Conservation (phyloP, 1,139 yeast species). For the Protomyces inouyei region DNA sequence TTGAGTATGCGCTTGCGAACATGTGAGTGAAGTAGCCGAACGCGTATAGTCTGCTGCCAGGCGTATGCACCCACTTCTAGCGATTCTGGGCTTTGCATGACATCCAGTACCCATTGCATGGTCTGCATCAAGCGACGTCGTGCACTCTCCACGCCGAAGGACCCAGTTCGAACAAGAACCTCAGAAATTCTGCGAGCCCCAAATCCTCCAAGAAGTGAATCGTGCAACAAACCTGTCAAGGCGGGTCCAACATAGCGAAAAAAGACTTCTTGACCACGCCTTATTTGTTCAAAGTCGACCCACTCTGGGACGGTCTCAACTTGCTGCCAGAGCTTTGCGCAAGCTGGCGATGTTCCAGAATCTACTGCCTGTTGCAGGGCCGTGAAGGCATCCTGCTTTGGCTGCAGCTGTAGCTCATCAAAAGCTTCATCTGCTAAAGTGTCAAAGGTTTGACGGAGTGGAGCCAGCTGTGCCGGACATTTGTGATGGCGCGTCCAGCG, state of each 20-base stretch:
- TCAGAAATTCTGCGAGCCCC: constrained; percentile 22
- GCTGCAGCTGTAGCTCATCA: constrained; percentile 5
- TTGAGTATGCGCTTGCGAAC: constrained; percentile 14
- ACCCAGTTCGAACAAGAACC: constrained; percentile 24
- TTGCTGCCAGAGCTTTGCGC: constrained; percentile 8
- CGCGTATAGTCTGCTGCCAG: constrained; percentile 23
- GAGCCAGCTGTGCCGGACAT: constrained; percentile 10
- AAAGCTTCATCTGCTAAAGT: constrained; percentile 13
- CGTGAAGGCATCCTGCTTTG: constrained; percentile 8
- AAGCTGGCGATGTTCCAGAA: background rate
- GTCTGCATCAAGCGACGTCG: constrained; percentile 23
- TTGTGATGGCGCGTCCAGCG: constrained; percentile 11
- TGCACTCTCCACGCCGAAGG: constrained; percentile 23
- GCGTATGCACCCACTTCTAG: constrained; percentile 12
- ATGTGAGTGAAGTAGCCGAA: constrained; percentile 21
- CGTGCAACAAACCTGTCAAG: constrained; percentile 17
- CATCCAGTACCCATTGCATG: constrained; percentile 23
- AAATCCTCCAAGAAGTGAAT: constrained; percentile 23
- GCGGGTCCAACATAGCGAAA: constrained; percentile 23
- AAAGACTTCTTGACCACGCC: constrained; percentile 26
- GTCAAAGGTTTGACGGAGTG: constrained; percentile 8
- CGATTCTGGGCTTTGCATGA: constrained; percentile 20
- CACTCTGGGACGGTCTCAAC: constrained; percentile 21
- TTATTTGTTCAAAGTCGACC: constrained; percentile 26
- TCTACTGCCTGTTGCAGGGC: constrained; percentile 8